These are phyloP conservation scores for Draba incana DNA, from an alignment of 345 rosid species.

Conservation along the genomic window DNA sequence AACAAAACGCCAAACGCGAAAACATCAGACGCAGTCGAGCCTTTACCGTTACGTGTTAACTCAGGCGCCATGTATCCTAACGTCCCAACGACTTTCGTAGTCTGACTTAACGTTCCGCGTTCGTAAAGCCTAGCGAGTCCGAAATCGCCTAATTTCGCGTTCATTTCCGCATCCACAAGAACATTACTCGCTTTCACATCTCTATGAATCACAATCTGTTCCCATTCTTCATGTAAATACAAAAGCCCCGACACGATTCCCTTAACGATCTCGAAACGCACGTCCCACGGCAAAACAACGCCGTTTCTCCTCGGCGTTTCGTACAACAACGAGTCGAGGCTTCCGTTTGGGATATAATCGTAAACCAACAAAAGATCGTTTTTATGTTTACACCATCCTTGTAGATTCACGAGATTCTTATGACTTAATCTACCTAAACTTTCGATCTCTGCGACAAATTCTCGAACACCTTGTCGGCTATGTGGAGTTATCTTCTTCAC, in stretches of 20 bases:
- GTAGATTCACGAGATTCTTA: slow-evolving; percentile 63
- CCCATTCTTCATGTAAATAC: slow-evolving; percentile 46
- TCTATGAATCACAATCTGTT: slow-evolving; percentile 40
- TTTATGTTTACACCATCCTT: slow-evolving; percentile 65
- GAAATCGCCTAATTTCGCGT: slow-evolving; percentile 55
- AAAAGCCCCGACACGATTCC: slow-evolving; percentile 44
- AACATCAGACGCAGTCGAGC: slow-evolving; percentile 62
- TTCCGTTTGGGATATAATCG: slow-evolving; percentile 45
- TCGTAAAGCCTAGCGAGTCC: slow-evolving; percentile 66
- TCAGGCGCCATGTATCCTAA: slow-evolving; percentile 75
- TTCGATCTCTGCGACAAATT: slow-evolving; percentile 61
- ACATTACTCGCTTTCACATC: slow-evolving; percentile 45
- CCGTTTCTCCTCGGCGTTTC: slow-evolving; percentile 18
- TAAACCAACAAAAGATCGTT: slow-evolving; percentile 55
- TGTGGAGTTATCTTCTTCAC: slow-evolving; percentile 41
- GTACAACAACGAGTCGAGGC: slow-evolving; percentile 33
- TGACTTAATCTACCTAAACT: slow-evolving; percentile 62
- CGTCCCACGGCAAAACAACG: slow-evolving; percentile 28
- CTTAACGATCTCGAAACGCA: slow-evolving; percentile 33
- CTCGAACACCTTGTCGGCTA: slow-evolving; percentile 58
- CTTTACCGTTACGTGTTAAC: slow-evolving; percentile 53
- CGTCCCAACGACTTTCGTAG: slow-evolving; percentile 62
- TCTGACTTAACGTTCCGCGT: slow-evolving; percentile 51
- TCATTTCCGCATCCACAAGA: slow-evolving; percentile 37
- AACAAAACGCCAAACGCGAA: slow-evolving; percentile 59